Base-by-base conservation (phyloP, 1,284 basidiomycete genomes). In the Melampsora americana region DNA sequence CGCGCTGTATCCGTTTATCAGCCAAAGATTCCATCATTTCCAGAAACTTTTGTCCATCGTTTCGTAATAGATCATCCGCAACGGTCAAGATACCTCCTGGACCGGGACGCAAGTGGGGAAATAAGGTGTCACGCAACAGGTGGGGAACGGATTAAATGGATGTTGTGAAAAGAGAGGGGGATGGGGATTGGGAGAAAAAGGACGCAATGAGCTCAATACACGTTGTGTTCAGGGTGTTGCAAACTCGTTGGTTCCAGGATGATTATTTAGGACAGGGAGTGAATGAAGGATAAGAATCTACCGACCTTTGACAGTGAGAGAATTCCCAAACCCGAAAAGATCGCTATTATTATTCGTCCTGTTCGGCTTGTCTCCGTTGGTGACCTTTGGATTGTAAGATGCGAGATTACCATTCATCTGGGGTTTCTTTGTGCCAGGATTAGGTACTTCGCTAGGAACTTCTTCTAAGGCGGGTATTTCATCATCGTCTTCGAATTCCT, bases 21-120 rank as follows among this genome's bases (percentile, higher is more conserved):
- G 95, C 95, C 46, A 99, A 88, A 84, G 96, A 93, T 84, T 99
- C 95, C 95, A 99, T 99, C 95, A 99, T 99, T 85, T 99, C 95
- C 81, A 99, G 86, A 86, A 99, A 98, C 85, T 97, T 98, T 81
- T 94, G 92, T 2, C 94, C 95, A 81, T 99, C 95, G 82, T 98
- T 98, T 86, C 96, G 96, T 80, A 98, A 87, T 69, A 99, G 88
- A 85, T 99, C 95, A 82, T 99, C 95, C 67, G 95, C 95, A 68
- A 99, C 95, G n/a, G 96, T 98, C 76, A 99, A 87, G 81, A 99
- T 97, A 82, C 95, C 86, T 90, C 79, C 92, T 93, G 82, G 89
- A 87, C 72, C 72, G 65, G 66, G 64, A 62, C 66, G 72, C 72
- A 67, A 67, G 59, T 44, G 87, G 78, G 81, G 80, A 75, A 77